Conservation (phyloP, 345 rosid genomes). For the Angophora floribunda region DNA sequence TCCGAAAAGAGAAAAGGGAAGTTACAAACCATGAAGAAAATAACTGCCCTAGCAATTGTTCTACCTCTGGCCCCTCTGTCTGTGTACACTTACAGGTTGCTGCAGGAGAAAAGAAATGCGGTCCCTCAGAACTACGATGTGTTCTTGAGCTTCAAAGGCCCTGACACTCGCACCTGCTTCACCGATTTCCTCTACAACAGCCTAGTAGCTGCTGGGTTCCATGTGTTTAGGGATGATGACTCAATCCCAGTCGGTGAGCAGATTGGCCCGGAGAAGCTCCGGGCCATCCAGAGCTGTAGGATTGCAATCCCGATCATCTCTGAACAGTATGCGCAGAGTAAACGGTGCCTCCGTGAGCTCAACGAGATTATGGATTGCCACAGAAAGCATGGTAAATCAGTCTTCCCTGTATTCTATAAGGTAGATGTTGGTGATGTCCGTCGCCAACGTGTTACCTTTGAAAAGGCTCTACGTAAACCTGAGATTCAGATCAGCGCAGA, state of each 20-base stretch:
- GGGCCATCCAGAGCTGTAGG: background rate
- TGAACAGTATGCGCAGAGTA: background rate
- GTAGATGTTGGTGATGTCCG: background rate
- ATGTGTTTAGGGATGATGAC: background rate
- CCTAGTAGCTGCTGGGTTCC: background rate
- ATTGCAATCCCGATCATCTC: background rate
- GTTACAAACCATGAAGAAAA: too few relatives aligned
- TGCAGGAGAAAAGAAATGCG: background rate
- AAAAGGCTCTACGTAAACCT: background rate
- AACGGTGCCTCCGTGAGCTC: background rate
- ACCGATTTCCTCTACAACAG: background rate
- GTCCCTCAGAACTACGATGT: background rate
- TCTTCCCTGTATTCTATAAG: background rate
- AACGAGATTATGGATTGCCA: background rate
- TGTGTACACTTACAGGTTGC: background rate
- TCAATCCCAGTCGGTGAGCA: background rate
- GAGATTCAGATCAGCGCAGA: background rate
- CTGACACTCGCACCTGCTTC: background rate
- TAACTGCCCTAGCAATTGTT: background rate
- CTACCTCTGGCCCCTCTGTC: background rate
- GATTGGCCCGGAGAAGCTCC: background rate
- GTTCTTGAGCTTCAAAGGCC: background rate
- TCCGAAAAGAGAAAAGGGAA: background rate
- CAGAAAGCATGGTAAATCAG: background rate
- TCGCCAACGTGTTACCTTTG: background rate